A percentile compares a stretch with the other conserved stretches of the same genome.
phyloP scores from a whole-genome alignment of 306 rosid species.

The Casuarina glauca region DNA sequence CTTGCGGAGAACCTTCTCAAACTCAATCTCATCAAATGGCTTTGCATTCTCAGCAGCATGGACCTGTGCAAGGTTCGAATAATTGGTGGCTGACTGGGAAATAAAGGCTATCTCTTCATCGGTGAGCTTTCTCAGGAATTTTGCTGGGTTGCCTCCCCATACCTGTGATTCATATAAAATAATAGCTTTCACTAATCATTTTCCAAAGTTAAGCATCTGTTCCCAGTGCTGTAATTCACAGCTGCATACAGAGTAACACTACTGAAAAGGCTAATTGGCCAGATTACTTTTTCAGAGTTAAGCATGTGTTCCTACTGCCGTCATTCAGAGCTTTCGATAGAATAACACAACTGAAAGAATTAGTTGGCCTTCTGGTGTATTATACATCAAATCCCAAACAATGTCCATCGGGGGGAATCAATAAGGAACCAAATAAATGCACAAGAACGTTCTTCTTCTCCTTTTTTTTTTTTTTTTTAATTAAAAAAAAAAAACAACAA shows the following conservation, averaged over 20 bases:
- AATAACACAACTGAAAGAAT: background rate
- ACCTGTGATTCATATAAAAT: slow-evolving; percentile 47
- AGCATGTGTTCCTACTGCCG: background rate
- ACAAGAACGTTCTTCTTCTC: background rate
- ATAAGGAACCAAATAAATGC: background rate
- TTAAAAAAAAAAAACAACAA: too few species aligned
- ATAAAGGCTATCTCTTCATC: slow-evolving; percentile 83
- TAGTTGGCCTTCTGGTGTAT: background rate
- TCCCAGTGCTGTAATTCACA: background rate
- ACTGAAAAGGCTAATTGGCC: background rate
- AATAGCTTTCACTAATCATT: background rate
- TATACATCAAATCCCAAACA: background rate
- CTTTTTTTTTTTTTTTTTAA: too few species aligned
- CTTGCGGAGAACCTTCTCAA: slow-evolving; percentile 86
- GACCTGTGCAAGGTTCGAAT: slow-evolving; percentile 85
- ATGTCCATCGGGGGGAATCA: background rate
- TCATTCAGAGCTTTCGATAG: background rate
- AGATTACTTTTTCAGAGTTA: background rate
- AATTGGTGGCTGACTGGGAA: slow-evolving; percentile 77
- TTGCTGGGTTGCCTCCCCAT: slow-evolving; percentile 98
- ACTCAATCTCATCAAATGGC: slow-evolving; percentile 69
- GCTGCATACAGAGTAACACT: background rate
- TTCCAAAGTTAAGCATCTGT: background rate
- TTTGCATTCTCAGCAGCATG: slow-evolving; percentile 93
- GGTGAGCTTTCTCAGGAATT: slow-evolving; percentile 87